Conservation (phyloP, 2,329 filamentous ascomycete genomes). For the Ampelomyces quisqualis region DNA sequence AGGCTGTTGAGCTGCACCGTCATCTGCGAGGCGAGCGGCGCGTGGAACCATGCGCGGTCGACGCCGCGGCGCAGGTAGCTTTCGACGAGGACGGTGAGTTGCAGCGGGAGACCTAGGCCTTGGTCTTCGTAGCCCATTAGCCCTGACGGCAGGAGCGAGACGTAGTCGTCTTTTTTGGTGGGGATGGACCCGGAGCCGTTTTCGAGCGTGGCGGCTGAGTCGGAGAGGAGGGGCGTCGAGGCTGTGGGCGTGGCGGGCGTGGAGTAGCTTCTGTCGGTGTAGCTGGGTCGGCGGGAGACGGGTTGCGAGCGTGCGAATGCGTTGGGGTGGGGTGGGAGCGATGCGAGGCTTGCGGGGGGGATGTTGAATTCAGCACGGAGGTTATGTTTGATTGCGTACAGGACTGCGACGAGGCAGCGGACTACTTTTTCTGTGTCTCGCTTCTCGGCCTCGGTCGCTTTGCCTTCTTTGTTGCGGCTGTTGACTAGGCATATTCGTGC, state of each 20-base stretch:
- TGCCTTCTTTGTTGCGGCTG: constrained; percentile 32
- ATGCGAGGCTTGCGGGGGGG: constrained; percentile 41
- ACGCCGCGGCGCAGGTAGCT: constrained; percentile 59
- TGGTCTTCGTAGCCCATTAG: constrained; percentile 57
- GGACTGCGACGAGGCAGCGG: constrained; percentile 60
- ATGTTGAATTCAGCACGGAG: constrained; percentile 60
- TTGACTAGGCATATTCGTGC: constrained; percentile 58
- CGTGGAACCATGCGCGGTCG: constrained; percentile 60
- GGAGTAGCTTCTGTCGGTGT: constrained; percentile 20
- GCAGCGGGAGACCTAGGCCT: constrained; percentile 61
- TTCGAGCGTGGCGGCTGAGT: constrained; percentile 19
- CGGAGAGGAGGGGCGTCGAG: constrained; percentile 22
- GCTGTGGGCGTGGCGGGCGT: constrained; percentile 12
- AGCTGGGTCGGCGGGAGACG: constrained; percentile 28
- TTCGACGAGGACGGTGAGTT: constrained; percentile 62
- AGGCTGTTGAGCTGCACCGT: constrained; percentile 59
- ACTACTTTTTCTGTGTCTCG: constrained; percentile 61
- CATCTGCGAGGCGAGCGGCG: constrained; percentile 60
- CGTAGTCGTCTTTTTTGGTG: constrained; percentile 51
- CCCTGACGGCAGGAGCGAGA: constrained; percentile 52
- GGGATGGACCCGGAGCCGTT: constrained; percentile 34
- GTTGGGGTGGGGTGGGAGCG: constrained; percentile 18
- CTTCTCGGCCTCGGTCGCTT: constrained; percentile 45
- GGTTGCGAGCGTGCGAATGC: constrained; percentile 21
- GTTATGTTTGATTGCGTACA: constrained; percentile 66